Percentiles rank a stretch among this genome's conserved stretches.
Evolutionary conservation across 148 eudicot genomes (phyloP).

Genomic region (Camellia granthamiana): DNA sequence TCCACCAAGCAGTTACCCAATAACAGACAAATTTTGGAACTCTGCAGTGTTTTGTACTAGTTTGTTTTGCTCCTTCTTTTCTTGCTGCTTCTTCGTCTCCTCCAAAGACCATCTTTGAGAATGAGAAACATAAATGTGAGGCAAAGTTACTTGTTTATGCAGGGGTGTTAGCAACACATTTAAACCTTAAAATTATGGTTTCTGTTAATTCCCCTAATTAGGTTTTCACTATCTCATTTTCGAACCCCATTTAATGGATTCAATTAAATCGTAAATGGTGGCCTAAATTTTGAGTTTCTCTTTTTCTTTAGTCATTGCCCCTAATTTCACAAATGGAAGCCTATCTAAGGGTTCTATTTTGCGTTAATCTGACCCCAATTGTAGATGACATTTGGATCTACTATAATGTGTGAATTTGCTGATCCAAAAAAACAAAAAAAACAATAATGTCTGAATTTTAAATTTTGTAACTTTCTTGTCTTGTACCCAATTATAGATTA

Average conservation of each 20-base stretch:
- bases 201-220: neutral
- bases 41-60: neutral
- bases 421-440: no score
- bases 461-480: no score
- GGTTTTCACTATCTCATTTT: neutral
- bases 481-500: no score
- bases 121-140: neutral
- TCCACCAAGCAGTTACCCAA: neutral
- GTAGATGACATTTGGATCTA: neutral
- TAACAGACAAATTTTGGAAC: neutral
- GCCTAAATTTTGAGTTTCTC: neutral
- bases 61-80: no score
- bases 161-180: neutral
- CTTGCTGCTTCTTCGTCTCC: neutral
- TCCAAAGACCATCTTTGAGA: neutral
- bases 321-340: no score
- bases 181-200: neutral
- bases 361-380: neutral
- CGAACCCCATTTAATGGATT: neutral
- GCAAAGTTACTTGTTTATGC: no score
- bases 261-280: neutral
- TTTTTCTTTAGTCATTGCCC: neutral
- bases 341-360: neutral
- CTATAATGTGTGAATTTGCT: no score
- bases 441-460: no score